These are phyloP conservation scores for Pythium aquatile DNA, from an alignment of 352 stramenopile genomes.

Conservation along the genomic window DNA sequence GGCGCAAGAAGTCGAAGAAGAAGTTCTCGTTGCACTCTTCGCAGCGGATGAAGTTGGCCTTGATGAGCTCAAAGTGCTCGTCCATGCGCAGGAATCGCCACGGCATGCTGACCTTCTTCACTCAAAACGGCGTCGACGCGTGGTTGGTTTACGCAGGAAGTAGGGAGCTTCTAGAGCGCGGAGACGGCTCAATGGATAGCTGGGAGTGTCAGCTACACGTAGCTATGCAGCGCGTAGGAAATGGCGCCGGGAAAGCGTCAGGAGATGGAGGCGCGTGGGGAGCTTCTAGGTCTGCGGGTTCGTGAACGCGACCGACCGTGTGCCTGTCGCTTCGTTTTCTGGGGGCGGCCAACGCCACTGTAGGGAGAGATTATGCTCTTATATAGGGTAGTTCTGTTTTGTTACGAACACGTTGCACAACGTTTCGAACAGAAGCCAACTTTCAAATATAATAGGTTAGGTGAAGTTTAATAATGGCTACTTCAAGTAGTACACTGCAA, in stretches of 20 bases:
- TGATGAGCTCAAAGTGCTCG: conserved; percentile 61
- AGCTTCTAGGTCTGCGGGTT: neutral
- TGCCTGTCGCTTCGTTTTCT: neutral
- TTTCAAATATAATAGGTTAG: neutral
- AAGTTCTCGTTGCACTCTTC: conserved; percentile 82
- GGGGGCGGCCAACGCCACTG: neutral
- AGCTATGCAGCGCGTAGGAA: neutral
- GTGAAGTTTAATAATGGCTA: neutral
- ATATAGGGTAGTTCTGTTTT: neutral
- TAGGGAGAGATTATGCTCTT: neutral
- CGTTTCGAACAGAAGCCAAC: neutral
- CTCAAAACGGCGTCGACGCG: neutral
- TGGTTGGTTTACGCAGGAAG: neutral
- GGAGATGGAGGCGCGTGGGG: neutral
- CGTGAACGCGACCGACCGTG: neutral
- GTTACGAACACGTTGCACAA: neutral
- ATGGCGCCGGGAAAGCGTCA: neutral
- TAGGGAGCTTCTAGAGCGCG: neutral
- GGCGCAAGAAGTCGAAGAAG: conserved; percentile 78
- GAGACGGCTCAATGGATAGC: neutral
- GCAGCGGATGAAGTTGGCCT: conserved; percentile 74
- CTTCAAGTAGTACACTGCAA: too few species aligned
- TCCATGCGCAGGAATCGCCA: conserved; percentile 47
- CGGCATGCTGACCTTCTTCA: conserved; percentile 15
- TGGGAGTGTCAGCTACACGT: neutral